These are phyloP conservation scores for Ettlia oleoabundans DNA, from an alignment of 139 green algal species.

Conservation along the genomic window DNA sequence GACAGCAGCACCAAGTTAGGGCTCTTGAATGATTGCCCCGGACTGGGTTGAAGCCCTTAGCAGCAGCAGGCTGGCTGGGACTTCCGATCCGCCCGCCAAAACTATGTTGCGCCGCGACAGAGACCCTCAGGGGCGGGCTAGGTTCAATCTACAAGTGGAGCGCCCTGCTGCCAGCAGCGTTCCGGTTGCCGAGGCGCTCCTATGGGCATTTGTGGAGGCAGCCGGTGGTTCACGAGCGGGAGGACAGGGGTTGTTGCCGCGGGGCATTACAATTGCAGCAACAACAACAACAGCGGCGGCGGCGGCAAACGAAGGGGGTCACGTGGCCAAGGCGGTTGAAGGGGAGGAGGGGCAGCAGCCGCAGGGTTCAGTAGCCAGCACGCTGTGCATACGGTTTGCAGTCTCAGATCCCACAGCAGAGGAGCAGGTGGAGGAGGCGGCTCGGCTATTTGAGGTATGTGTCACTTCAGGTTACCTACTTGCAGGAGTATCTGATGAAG, in stretches of 20 bases:
- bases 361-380: too few species aligned
- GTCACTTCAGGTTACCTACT: background rate
- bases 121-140: background rate
- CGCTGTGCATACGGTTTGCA: background rate
- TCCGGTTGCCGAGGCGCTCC: background rate
- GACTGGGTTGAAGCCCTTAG: background rate
- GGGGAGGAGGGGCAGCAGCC: too few species aligned
- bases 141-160: background rate
- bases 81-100: too few species aligned
- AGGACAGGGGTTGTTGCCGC: conserved; percentile 4
- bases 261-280: background rate
- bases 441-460: conserved; percentile 9
- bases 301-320: background rate
- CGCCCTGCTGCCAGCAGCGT: background rate
- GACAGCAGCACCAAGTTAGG: too few species aligned
- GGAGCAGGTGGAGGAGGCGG: conserved; percentile 5
- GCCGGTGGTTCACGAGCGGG: background rate
- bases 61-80: background rate
- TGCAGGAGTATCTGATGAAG: too few species aligned
- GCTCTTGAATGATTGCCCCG: too few species aligned
- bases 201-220: background rate
- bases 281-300: background rate
- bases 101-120: background rate
- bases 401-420: background rate
- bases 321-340: background rate